Evolutionary conservation across 768 basidiomycete species (phyloP).

Genomic region (Sarcodon sp.): DNA sequence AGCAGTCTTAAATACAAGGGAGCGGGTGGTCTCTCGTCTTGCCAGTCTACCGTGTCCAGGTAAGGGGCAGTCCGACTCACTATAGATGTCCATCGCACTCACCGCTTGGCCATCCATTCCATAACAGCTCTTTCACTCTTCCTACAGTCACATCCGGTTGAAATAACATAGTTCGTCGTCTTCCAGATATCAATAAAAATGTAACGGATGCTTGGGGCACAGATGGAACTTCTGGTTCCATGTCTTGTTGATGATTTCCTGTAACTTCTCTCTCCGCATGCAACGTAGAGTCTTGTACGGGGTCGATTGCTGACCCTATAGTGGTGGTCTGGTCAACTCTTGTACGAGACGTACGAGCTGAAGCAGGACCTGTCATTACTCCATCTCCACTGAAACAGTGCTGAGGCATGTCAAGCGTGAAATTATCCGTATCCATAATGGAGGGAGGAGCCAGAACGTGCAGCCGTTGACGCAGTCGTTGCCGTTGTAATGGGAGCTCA

Average conservation of each 20-base stretch:
- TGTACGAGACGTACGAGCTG: conserved; percentile 41
- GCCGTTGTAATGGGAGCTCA: neutral
- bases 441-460: neutral
- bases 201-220: conserved; percentile 54
- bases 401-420: neutral
- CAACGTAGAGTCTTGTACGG: neutral
- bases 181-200: conserved; percentile 61
- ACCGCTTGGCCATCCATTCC: conserved; percentile 76
- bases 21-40: conserved; percentile 64
- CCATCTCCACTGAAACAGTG: conserved; percentile 1
- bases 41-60: conserved; percentile 44
- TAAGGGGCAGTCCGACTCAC: neutral
- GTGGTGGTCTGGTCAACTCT: conserved; percentile 22
- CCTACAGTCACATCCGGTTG: conserved; percentile 66
- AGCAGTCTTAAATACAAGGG: conserved; percentile 67
- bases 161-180: conserved; percentile 58
- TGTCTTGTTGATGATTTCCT: neutral
- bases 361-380: conserved; percentile 22
- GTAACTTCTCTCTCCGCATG: neutral
- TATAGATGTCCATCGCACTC: conserved; percentile 10
- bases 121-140: conserved; percentile 71
- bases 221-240: conserved; percentile 29
- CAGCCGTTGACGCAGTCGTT: neutral
- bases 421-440: neutral
- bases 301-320: no score